Percentiles rank a stretch among this genome's conserved stretches.
Conservation (phyloP, 768 basidiomycete genomes). For the Lactifluus volemus region DNA sequence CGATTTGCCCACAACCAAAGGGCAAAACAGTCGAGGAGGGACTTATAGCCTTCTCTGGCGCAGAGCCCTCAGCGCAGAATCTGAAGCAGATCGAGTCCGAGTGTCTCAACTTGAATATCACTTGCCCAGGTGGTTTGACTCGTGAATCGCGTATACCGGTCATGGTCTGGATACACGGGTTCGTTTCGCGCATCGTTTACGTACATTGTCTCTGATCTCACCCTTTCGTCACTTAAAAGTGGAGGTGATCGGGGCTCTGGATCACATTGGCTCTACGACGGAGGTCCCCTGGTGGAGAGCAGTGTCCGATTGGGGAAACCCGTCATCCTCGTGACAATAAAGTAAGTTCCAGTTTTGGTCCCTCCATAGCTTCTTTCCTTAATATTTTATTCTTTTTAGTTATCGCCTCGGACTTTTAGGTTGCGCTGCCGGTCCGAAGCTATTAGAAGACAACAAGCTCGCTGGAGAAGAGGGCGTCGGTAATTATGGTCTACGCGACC, state of each 20-base stretch:
- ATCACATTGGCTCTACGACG: slow-evolving; percentile 71
- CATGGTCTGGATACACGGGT: slow-evolving; percentile 88
- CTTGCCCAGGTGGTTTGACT: slow-evolving; percentile 52
- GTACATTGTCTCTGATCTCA: slow-evolving; percentile 3
- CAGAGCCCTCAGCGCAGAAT: slow-evolving; percentile 43
- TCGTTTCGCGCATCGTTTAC: slow-evolving; percentile 22
- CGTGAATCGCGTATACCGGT: slow-evolving; percentile 54
- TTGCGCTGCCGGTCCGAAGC: slow-evolving; percentile 56
- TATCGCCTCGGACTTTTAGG: slow-evolving; percentile 74
- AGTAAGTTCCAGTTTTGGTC: slow-evolving; percentile 39
- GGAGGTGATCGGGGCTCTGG: slow-evolving; percentile 68
- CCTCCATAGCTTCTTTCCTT: not conserved
- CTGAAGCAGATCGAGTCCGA: slow-evolving; percentile 67
- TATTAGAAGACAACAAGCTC: slow-evolving; percentile 57
- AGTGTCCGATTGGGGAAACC: slow-evolving; percentile 56
- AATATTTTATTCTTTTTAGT: slow-evolving; percentile 30
- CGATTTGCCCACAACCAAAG: slow-evolving; percentile 64
- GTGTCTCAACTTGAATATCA: slow-evolving; percentile 74
- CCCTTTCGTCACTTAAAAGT: slow-evolving; percentile 29
- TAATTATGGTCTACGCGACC: slow-evolving; percentile 51
- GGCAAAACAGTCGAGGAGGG: slow-evolving; percentile 46
- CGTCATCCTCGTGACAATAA: slow-evolving; percentile 63
- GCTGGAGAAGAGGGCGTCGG: slow-evolving; percentile 65
- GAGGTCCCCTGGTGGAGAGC: slow-evolving; percentile 59
- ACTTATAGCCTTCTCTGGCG: slow-evolving; percentile 48